phyloP scores from a whole-genome alignment of 805 yeast species.

The Metschnikowia continentalis region DNA sequence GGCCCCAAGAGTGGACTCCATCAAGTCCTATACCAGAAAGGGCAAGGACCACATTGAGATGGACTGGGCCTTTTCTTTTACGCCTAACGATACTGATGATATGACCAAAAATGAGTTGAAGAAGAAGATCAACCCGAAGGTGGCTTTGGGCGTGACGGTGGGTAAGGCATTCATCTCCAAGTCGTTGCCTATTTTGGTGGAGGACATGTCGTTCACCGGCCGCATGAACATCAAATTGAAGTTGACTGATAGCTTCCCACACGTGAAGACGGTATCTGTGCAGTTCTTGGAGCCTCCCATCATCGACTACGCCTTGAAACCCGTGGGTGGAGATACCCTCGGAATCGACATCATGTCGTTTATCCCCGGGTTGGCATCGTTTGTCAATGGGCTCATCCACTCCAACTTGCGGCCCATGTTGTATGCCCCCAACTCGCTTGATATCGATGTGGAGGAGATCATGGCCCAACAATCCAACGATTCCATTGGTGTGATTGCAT shows the following conservation, averaged over 20 bases:
- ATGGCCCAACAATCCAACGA: conserved; percentile 62
- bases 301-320: conserved; percentile 76
- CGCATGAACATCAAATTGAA: conserved; percentile 59
- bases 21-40: conserved; percentile 67
- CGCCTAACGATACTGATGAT: conserved; percentile 78
- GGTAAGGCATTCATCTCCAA: conserved; percentile 81
- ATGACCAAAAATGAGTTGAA: conserved; percentile 75
- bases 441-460: conserved; percentile 68
- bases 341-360: conserved; percentile 83
- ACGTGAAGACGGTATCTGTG: conserved; percentile 65
- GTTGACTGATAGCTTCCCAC: conserved; percentile 68
- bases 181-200: conserved; percentile 72
- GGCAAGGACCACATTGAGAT: conserved; percentile 68
- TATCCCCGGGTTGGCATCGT: conserved; percentile 72
- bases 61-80: conserved; percentile 80
- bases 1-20: conserved; percentile 69
- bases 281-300: conserved; percentile 74
- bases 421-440: conserved; percentile 78
- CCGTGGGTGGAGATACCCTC: conserved; percentile 85
- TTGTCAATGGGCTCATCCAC: conserved; percentile 68
- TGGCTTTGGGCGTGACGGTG: conserved; percentile 72
- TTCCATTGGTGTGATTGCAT: conserved; percentile 65
- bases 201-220: conserved; percentile 74
- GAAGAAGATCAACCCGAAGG: conserved; percentile 72
- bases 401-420: conserved; percentile 70